phyloP scores from a whole-genome alignment of 2,329 filamentous ascomycete genomes.

The Aspergillus aculeatus region DNA sequence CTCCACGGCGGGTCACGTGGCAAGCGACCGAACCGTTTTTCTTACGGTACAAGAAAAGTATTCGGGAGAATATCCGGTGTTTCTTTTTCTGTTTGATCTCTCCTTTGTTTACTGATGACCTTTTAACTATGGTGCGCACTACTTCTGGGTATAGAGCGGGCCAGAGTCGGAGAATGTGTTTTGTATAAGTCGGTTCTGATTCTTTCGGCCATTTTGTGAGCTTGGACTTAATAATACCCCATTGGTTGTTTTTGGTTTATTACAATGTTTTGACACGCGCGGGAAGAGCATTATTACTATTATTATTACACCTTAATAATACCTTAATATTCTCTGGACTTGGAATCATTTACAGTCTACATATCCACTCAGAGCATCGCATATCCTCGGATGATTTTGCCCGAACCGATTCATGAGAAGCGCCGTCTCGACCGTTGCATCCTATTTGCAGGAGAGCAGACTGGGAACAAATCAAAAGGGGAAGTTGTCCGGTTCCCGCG shows the following conservation, averaged over 20 bases:
- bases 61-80: background rate
- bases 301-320: slow-evolving; percentile 4
- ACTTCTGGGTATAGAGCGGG: slow-evolving; percentile 16
- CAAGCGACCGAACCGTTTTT: slow-evolving; percentile 1
- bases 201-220: slow-evolving; percentile 8
- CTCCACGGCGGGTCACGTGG: slow-evolving; percentile 21
- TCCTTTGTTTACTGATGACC: slow-evolving; percentile 1
- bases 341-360: background rate
- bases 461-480: background rate
- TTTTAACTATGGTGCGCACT: slow-evolving; percentile 1
- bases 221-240: slow-evolving; percentile 27
- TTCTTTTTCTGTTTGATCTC: slow-evolving; percentile 5
- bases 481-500: background rate
- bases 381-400: background rate
- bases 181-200: slow-evolving; percentile 14
- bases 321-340: background rate
- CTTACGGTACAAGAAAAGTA: slow-evolving; percentile 10
- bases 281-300: background rate
- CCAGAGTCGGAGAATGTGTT: slow-evolving; percentile 7
- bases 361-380: background rate
- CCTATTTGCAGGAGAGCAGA: background rate
- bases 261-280: background rate
- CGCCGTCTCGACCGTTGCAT: background rate
- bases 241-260: slow-evolving; percentile 11
- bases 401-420: background rate